These are phyloP conservation scores for Fusarium hainanense DNA, from an alignment of 2,329 filamentous ascomycete genomes.

Conservation along the genomic window DNA sequence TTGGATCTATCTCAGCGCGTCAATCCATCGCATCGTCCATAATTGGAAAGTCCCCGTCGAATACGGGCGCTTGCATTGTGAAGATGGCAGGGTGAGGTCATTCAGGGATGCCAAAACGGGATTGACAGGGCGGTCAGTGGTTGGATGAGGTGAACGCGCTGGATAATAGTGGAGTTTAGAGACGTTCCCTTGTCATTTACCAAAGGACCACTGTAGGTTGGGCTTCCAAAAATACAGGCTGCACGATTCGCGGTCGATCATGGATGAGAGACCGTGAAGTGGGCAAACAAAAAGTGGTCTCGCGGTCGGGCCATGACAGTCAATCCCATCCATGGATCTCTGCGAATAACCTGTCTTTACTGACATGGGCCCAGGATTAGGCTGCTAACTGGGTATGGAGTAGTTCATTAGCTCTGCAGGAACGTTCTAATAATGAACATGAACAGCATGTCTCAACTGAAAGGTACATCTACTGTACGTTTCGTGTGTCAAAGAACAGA, in stretches of 20 bases:
- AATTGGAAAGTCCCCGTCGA: slow-evolving; percentile 14
- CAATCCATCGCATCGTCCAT: slow-evolving; percentile 10
- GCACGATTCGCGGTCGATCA: slow-evolving; percentile 23
- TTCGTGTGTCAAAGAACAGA: background rate
- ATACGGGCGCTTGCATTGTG: slow-evolving; percentile 34
- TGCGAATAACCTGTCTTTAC: background rate
- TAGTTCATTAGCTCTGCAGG: background rate
- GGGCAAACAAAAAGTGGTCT: slow-evolving; percentile 7
- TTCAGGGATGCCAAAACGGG: slow-evolving; percentile 7
- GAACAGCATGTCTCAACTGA: slow-evolving; percentile 7
- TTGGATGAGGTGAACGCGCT: slow-evolving; percentile 29
- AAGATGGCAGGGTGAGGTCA: slow-evolving; percentile 32
- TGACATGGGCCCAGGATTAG: slow-evolving; percentile 7
- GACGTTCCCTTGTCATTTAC: background rate
- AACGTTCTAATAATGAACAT: slow-evolving; percentile 26
- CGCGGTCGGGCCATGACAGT: background rate
- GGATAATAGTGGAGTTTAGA: background rate
- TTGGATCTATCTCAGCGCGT: slow-evolving; percentile 1
- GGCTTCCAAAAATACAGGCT: slow-evolving; percentile 22
- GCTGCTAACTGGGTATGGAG: slow-evolving; percentile 1
- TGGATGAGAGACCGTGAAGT: slow-evolving; percentile 2
- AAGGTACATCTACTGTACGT: background rate
- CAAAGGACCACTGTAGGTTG: background rate
- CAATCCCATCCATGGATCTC: background rate
- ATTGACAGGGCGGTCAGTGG: slow-evolving; percentile 31